A percentile compares a stretch with the other conserved stretches of the same genome.
These are phyloP conservation scores for Ustilago cynodontis DNA, from an alignment of 1,284 basidiomycete genomes.

Conservation along the genomic window DNA sequence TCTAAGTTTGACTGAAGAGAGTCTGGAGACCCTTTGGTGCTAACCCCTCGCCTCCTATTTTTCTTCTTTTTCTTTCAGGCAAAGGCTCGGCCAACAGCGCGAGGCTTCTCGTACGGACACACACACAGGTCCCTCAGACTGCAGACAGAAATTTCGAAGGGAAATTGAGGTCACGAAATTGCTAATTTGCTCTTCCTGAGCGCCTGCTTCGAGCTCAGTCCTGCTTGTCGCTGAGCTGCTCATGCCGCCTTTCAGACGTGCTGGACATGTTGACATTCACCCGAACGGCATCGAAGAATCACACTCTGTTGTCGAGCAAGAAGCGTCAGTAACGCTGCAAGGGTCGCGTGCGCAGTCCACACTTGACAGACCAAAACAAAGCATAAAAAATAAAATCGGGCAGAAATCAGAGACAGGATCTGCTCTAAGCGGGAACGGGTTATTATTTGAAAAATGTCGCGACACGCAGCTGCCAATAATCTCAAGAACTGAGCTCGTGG, in stretches of 20 bases:
- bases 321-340: neutral
- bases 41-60: constrained; percentile 22
- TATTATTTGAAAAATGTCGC: constrained; percentile 2
- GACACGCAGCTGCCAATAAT: constrained; percentile 9
- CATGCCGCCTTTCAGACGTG: too few species aligned
- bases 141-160: neutral
- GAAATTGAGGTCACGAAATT: constrained; percentile 3
- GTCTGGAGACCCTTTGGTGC: neutral
- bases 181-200: neutral
- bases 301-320: too few species aligned
- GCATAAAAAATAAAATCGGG: constrained; percentile 11
- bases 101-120: constrained; percentile 4
- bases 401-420: neutral
- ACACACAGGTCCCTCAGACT: too few species aligned
- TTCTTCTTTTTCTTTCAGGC: constrained; percentile 1
- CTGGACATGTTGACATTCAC: too few species aligned
- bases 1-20: neutral
- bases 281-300: too few species aligned
- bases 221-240: too few species aligned
- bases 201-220: neutral
- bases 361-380: constrained; percentile 10
- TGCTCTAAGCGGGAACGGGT: constrained; percentile 14
- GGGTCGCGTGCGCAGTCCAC: constrained; percentile 8
- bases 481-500: constrained; percentile 18
- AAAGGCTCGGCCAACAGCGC: neutral